Conservation (phyloP, 345 rosid genomes). For the Physaria fendleri region DNA sequence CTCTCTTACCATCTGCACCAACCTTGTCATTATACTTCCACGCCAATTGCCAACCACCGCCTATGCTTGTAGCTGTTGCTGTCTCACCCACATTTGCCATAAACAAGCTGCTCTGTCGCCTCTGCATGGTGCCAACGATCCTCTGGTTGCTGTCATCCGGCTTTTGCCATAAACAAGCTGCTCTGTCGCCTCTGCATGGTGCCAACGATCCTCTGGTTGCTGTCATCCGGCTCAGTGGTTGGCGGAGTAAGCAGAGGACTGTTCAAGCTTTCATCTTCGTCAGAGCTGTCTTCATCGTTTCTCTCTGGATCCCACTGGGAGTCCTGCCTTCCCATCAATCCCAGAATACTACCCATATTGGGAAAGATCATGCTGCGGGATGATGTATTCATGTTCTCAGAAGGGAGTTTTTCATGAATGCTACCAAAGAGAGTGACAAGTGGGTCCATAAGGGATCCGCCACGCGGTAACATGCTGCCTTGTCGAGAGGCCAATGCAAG, state of each 20-base stretch:
- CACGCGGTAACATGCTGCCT: constrained; percentile 55
- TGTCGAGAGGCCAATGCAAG: constrained; percentile 62
- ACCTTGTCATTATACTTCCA: constrained; percentile 70
- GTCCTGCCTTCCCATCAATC: constrained; percentile 41
- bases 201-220: constrained; percentile 38
- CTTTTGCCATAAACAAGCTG: constrained; percentile 58
- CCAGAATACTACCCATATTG: constrained; percentile 69
- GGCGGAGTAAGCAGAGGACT: constrained; percentile 76
- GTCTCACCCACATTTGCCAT: constrained; percentile 58
- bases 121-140: constrained; percentile 39
- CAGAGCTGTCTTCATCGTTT: constrained; percentile 39
- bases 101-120: constrained; percentile 51
- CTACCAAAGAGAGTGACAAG: constrained; percentile 84
- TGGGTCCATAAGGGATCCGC: constrained; percentile 57
- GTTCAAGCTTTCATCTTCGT: constrained; percentile 53
- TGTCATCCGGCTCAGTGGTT: constrained; percentile 55
- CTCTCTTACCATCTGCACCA: constrained; percentile 46
- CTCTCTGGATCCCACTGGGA: constrained; percentile 74
- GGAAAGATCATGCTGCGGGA: constrained; percentile 61
- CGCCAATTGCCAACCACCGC: constrained; percentile 92
- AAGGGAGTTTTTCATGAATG: constrained; percentile 64
- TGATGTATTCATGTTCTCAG: constrained; percentile 34
- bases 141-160: constrained; percentile 45
- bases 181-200: constrained; percentile 43
- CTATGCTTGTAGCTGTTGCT: constrained; percentile 52